Evolutionary conservation across 2,329 filamentous ascomycete genomes (phyloP).

Genomic region (Epichloe aotearoae): DNA sequence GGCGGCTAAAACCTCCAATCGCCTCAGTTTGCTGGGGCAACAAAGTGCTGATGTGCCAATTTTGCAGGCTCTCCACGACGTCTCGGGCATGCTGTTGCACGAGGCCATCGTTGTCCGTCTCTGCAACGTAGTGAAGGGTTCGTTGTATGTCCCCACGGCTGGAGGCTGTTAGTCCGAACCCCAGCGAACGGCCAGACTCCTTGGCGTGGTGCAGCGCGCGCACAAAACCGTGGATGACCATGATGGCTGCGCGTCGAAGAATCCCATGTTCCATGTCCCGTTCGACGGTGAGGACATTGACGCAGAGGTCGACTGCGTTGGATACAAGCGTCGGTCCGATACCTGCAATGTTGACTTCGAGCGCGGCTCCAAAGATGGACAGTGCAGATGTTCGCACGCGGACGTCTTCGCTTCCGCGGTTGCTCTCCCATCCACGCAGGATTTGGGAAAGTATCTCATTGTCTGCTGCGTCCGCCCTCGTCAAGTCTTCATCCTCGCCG

Average conservation of each 20-base stretch:
- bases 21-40: slow-evolving; percentile 22
- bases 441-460: slow-evolving; percentile 44
- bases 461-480: slow-evolving; percentile 29
- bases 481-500: slow-evolving; percentile 24
- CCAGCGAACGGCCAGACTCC: slow-evolving; percentile 30
- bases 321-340: slow-evolving; percentile 39
- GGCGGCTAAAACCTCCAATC: slow-evolving; percentile 15
- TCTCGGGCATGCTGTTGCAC: slow-evolving; percentile 54
- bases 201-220: slow-evolving; percentile 42
- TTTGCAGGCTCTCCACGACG: slow-evolving; percentile 53
- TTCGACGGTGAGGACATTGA: slow-evolving; percentile 52
- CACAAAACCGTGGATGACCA: slow-evolving; percentile 50
- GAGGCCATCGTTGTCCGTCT: slow-evolving; percentile 54
- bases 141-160: slow-evolving; percentile 49
- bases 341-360: slow-evolving; percentile 48
- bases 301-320: slow-evolving; percentile 46
- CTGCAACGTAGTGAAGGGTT: slow-evolving; percentile 49
- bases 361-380: slow-evolving; percentile 45
- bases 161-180: slow-evolving; percentile 39
- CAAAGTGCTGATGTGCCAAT: slow-evolving; percentile 42
- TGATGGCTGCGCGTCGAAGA: slow-evolving; percentile 50
- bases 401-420: slow-evolving; percentile 53
- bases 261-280: slow-evolving; percentile 46
- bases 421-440: slow-evolving; percentile 54
- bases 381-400: slow-evolving; percentile 57